A percentile compares a stretch with the other conserved stretches of the same genome.
phyloP scores from a whole-genome alignment of 805 yeast species.

The Millerago galiae region DNA sequence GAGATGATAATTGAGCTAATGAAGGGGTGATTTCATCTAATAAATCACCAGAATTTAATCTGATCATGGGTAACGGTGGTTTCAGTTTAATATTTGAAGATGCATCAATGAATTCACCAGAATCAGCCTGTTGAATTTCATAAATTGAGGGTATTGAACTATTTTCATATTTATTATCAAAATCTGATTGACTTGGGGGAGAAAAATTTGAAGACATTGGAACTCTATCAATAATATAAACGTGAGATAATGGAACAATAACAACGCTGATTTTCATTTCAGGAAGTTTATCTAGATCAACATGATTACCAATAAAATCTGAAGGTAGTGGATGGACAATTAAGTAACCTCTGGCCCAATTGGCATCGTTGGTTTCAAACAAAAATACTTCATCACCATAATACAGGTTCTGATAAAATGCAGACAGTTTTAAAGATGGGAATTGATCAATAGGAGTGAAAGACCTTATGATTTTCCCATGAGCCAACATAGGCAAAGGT shows the following conservation, averaged over 20 bases:
- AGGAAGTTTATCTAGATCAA: slow-evolving; percentile 58
- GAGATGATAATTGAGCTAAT: slow-evolving; percentile 50
- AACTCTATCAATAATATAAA: slow-evolving; percentile 37
- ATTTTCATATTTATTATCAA: slow-evolving; percentile 13
- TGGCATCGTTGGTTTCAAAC: slow-evolving; percentile 53
- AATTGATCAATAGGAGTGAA: slow-evolving; percentile 39
- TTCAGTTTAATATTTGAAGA: slow-evolving; percentile 26
- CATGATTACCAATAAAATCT: slow-evolving; percentile 54
- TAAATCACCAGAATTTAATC: slow-evolving; percentile 37
- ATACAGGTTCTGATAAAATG: slow-evolving; percentile 46
- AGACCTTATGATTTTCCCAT: slow-evolving; percentile 37
- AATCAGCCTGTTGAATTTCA: slow-evolving; percentile 26
- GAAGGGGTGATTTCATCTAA: slow-evolving; percentile 54
- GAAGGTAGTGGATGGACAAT: slow-evolving; percentile 63
- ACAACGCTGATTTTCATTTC: slow-evolving; percentile 46
- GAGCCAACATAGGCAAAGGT: slow-evolving; percentile 40
- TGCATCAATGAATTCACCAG: slow-evolving; percentile 20
- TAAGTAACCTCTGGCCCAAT: slow-evolving; percentile 79
- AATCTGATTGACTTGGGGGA: slow-evolving; percentile 24
- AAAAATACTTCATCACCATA: slow-evolving; percentile 76
- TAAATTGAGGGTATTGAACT: slow-evolving; percentile 29
- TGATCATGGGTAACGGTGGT: slow-evolving; percentile 53
- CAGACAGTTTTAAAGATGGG: slow-evolving; percentile 28
- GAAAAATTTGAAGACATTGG: slow-evolving; percentile 32
- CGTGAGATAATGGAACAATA: slow-evolving; percentile 54